Percentiles rank a stretch among this genome's conserved stretches.
These are phyloP conservation scores for Lactarius hengduanensis DNA, from an alignment of 768 basidiomycete genomes.

Conservation along the genomic window DNA sequence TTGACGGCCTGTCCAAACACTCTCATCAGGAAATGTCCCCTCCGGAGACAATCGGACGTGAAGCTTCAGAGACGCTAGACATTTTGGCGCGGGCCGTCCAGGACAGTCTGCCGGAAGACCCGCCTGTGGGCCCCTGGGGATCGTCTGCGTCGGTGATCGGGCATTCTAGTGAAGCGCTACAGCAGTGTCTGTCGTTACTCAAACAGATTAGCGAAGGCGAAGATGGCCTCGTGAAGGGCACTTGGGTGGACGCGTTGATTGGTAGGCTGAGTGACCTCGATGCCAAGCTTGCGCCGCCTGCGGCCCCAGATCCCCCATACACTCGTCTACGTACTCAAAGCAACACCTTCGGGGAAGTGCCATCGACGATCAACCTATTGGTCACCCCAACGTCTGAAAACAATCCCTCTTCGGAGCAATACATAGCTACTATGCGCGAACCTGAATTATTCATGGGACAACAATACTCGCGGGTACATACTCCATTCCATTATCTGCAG, in stretches of 20 bases:
- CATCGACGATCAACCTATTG: background rate
- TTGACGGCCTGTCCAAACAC: background rate
- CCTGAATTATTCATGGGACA: background rate
- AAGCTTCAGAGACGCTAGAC: conserved; percentile 6
- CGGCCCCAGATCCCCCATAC: background rate
- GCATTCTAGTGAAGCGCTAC: background rate
- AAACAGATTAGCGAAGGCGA: background rate
- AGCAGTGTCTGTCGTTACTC: background rate
- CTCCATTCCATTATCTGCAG: conserved; percentile 3
- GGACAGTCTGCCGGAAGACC: background rate
- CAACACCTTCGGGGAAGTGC: background rate
- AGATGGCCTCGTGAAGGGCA: background rate
- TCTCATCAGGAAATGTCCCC: background rate
- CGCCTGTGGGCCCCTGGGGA: background rate
- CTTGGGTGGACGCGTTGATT: background rate
- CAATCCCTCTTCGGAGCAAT: background rate
- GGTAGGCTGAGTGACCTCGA: conserved; percentile 9
- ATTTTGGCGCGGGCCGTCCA: background rate
- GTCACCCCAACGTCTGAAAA: conserved; percentile 1
- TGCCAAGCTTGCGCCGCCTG: background rate
- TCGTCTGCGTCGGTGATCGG: background rate
- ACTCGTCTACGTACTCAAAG: background rate
- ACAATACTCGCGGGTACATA: conserved; percentile 1
- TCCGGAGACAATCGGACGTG: background rate
- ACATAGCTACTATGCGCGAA: background rate